Base-by-base conservation (phyloP, 148 eudicot species). In the Fagopyrum homotropicum region DNA sequence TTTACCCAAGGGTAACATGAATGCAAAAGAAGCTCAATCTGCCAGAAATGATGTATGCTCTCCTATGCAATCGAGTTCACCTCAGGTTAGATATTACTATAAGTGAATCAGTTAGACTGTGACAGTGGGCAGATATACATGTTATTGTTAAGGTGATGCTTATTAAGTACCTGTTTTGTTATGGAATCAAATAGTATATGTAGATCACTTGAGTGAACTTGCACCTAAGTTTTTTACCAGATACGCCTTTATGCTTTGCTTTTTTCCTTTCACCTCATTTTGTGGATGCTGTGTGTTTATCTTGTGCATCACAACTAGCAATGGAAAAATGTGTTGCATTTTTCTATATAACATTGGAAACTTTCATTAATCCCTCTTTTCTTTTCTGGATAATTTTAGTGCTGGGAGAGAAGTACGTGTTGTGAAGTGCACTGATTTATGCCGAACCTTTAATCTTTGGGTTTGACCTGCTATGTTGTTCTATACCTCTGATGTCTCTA, bases 31-130 rank as follows among this genome's bases (percentile, higher is more conserved):
- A 85, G 96, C 88, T 76, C 98, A 90, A 81, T 85, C 91, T 44
- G 72, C 88, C 16, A 88, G 97, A 84, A 94, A 88, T 79, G 98
- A 94, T 77, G 97, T 88, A 71, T 90, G 98, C 84, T 91, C 97
- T 70, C 97, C 93, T 0, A 88, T 85, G 79, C 98, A 91, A 73
- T 81, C 93, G n/a, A 90, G 84, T 86, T 92, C 98, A 51, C 90
- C 97, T 56, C 94, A 94, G 98, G 98, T 91, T 49, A 30, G 73
- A 76, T 52, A 63, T 29, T 26, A 7, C 29, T 64, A 11, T 29
- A 63, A 29, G 44, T 9, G 69, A 63, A 63, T 64, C 19, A 14
- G 43, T 66, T 46, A 43, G 14, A 63, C 44, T 63, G 7, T 59
- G 69, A 4, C 15, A 66, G 47, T 66, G 71, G 46, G 43, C 9